These are phyloP conservation scores for Boletus reticuloceps DNA, from an alignment of 768 basidiomycete genomes.

Conservation along the genomic window DNA sequence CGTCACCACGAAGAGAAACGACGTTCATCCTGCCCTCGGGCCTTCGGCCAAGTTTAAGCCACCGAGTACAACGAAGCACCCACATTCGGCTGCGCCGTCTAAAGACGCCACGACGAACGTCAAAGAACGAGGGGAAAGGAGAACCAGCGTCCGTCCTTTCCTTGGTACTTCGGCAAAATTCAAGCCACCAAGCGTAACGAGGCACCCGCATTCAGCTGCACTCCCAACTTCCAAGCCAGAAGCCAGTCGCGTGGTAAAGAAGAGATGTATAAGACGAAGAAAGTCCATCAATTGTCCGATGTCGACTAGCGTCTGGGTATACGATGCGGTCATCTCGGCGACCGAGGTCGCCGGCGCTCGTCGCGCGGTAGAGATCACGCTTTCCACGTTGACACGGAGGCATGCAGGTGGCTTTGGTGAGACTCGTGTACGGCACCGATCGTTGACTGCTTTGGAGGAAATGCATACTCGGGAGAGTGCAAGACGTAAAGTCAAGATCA, in stretches of 20 bases:
- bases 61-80: not conserved
- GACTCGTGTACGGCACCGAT: slow-evolving; percentile 24
- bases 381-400: slow-evolving; percentile 2
- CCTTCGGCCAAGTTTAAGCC: slow-evolving; percentile 15
- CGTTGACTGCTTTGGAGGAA: slow-evolving; percentile 21
- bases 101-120: slow-evolving; percentile 2
- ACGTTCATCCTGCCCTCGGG: slow-evolving; percentile 27
- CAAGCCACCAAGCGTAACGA: not conserved
- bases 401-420: not conserved
- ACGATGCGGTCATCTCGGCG: slow-evolving; percentile 48
- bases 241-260: slow-evolving; percentile 44
- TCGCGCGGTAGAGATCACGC: slow-evolving; percentile 21
- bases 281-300: slow-evolving; percentile 41
- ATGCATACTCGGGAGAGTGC: slow-evolving; percentile 3
- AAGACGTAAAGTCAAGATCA: slow-evolving; percentile 18
- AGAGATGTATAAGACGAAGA: slow-evolving; percentile 52
- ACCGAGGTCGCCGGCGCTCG: slow-evolving; percentile 30
- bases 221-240: slow-evolving; percentile 6
- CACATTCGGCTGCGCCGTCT: not conserved
- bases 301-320: slow-evolving; percentile 42
- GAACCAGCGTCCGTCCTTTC: not conserved
- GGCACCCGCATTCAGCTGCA: not conserved
- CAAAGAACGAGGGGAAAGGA: slow-evolving; percentile 11
- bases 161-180: not conserved
- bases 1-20: slow-evolving; percentile 6